Evolutionary conservation across 345 rosid species (phyloP).

Genomic region (Aquilaria sinensis): DNA sequence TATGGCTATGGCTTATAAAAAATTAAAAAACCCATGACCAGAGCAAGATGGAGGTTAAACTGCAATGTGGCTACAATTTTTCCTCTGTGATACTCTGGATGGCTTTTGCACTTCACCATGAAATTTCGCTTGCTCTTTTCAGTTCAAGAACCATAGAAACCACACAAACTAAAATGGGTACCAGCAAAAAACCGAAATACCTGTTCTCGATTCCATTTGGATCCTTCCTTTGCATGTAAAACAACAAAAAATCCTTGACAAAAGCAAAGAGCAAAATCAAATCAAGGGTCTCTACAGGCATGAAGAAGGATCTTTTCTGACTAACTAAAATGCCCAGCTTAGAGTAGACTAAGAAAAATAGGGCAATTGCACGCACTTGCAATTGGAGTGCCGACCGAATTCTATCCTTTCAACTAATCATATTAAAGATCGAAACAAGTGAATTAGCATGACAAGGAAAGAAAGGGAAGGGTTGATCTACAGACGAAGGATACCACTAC

Average conservation of each 20-base stretch:
- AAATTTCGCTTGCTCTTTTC: conserved; percentile 69
- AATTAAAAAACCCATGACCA: no score
- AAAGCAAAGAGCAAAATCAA: conserved; percentile 67
- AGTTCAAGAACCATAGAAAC: conserved; percentile 52
- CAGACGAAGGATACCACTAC: conserved; percentile 15
- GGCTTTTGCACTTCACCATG: conserved; percentile 72
- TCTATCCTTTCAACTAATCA: conserved; percentile 41
- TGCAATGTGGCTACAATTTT: conserved; percentile 87
- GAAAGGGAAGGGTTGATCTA: conserved; percentile 41
- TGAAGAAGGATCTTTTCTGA: conserved; percentile 22
- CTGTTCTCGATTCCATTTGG: conserved; percentile 55
- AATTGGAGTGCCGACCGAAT: conserved; percentile 67
- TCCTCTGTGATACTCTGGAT: conserved; percentile 71
- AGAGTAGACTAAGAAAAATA: conserved; percentile 57
- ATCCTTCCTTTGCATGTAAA: conserved; percentile 77
- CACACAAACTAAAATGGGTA: conserved; percentile 56
- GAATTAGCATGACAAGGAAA: conserved; percentile 46
- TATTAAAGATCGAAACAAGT: conserved; percentile 44
- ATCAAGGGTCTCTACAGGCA: conserved; percentile 44
- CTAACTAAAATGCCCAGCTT: conserved; percentile 33
- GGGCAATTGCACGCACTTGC: conserved; percentile 52
- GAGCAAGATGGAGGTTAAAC: conserved; percentile 84
- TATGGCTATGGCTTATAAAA: no score
- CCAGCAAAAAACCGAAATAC: conserved; percentile 81
- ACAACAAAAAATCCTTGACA: conserved; percentile 69